Evolutionary conservation across 441 rosid species (phyloP).

Genomic region (Adansonia gregorii): DNA sequence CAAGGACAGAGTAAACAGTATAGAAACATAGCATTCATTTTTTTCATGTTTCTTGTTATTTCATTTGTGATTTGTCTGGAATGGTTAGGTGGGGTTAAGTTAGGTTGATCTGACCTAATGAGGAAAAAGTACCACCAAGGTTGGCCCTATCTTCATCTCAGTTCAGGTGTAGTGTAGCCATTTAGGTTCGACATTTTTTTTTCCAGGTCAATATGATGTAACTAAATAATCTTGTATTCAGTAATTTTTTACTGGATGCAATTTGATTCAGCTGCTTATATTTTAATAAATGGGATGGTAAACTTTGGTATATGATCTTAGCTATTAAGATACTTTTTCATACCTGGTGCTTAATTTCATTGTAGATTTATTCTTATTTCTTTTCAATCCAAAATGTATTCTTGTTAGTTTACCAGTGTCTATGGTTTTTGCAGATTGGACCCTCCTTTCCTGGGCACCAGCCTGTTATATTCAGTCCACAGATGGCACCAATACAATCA

Average conservation of each 20-base stretch:
- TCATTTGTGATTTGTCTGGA: neutral
- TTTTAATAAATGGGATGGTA: neutral
- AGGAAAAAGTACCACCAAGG: neutral
- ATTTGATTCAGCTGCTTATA: neutral
- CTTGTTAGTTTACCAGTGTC: neutral
- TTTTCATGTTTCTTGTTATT: neutral
- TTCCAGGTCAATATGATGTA: neutral
- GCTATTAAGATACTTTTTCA: neutral
- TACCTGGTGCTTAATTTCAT: neutral
- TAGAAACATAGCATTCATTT: neutral
- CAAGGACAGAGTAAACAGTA: neutral
- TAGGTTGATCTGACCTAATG: neutral
- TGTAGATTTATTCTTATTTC: neutral
- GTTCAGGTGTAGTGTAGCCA: neutral
- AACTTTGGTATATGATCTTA: slow-evolving; percentile 1
- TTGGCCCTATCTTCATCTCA: neutral
- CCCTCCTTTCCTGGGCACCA: slow-evolving; percentile 67
- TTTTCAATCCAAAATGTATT: neutral
- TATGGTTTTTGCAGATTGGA: slow-evolving; percentile 54
- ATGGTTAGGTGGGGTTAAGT: slow-evolving; percentile 9
- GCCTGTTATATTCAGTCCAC: slow-evolving; percentile 69
- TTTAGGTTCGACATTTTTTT: neutral
- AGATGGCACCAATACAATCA: slow-evolving; percentile 58
- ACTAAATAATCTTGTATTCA: slow-evolving; percentile 15
- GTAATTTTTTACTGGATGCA: neutral